Conservation (phyloP, 768 basidiomycete genomes). For the Aureoboletus auriporus region DNA sequence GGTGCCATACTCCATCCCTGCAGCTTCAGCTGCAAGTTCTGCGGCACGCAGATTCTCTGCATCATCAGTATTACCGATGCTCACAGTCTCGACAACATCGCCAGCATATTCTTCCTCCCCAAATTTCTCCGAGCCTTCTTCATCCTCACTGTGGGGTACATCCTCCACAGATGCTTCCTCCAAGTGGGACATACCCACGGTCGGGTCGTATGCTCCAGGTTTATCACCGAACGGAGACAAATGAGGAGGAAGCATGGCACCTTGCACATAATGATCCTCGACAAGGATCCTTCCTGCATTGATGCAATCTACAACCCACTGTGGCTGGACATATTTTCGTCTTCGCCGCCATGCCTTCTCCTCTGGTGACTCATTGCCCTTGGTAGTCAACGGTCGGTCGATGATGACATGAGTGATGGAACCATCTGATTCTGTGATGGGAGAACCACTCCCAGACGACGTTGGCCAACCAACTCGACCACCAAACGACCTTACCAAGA, state of each 20-base stretch:
- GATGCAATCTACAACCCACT: slow-evolving; percentile 96
- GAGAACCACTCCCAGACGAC: slow-evolving; percentile 79
- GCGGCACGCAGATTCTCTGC: slow-evolving; percentile 73
- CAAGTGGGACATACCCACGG: slow-evolving; percentile 27
- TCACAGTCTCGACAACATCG: slow-evolving; percentile 26
- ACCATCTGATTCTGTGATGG: slow-evolving; percentile 70
- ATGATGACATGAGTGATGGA: slow-evolving; percentile 94
- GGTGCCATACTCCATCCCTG: slow-evolving; percentile 72
- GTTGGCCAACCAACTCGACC: slow-evolving; percentile 88
- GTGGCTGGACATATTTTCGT: slow-evolving; percentile 91
- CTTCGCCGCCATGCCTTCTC: slow-evolving; percentile 59
- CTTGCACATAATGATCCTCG: slow-evolving; percentile 83
- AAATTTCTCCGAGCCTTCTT: slow-evolving; percentile 16
- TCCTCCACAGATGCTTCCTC: slow-evolving; percentile 28
- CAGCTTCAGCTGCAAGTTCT: slow-evolving; percentile 89
- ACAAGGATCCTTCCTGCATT: slow-evolving; percentile 82
- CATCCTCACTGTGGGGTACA: slow-evolving; percentile 28
- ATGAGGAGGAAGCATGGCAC: slow-evolving; percentile 86
- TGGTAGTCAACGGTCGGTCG: slow-evolving; percentile 70
- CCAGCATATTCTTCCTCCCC: slow-evolving; percentile 26
- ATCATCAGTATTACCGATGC: slow-evolving; percentile 43
- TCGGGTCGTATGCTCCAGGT: slow-evolving; percentile 73
- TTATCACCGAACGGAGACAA: slow-evolving; percentile 90
- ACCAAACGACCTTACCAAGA: slow-evolving; percentile 87
- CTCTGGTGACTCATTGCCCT: slow-evolving; percentile 46